Evolutionary conservation across 1,284 basidiomycete genomes (phyloP), one percentile per base, ranked within the genome.

Genomic region (Pterula multifida): DNA sequence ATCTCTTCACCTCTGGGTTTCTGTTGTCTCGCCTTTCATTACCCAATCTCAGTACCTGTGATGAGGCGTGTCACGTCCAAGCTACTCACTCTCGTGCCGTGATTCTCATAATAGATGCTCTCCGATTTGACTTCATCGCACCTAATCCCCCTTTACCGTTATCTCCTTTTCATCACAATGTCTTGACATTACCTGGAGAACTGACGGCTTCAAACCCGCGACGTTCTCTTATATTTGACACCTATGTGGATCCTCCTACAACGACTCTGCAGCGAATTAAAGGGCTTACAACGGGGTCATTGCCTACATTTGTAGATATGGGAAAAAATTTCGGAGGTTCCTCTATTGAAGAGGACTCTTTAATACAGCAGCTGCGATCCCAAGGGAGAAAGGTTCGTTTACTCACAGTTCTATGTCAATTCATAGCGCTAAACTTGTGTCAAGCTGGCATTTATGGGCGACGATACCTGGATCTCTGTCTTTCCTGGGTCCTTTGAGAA

Each of bases 181-280:
- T 94, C 22, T 69, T 99, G 21, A 81, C 79, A 0, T 71, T 95
- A 1, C 94, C 95, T 0, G 68, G 72, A 3, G 73, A 88, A 60
- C 71, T 96, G 35, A 81, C 85, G 0, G 64, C 67, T 0, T 57
- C 65, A 2, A 63, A 75, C 15, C 91, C 94, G 0, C 63, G 68
- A 28, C 73, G 81, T 50, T 94, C 92, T 0, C 80, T 95, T 63
- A 71, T 98, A 25, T 90, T 90, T 63, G 87, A 97, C 61, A 77
- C 92, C 3, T 84, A 87, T 63, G 83, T 91, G 1, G 95, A 99
- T 62, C 93, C 96, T 0, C 96, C 96, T 1, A 98, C 96, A 0
- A 85, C 92, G 0, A 98, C 95, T 0, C 76, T 98, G 47, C 96
- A 98, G 65, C 78, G 96, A 1, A 84, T 98, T 60, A 98, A 98